These are phyloP conservation scores for Trichoderma gracile DNA, from an alignment of 2,329 filamentous ascomycete species.

Conservation along the genomic window DNA sequence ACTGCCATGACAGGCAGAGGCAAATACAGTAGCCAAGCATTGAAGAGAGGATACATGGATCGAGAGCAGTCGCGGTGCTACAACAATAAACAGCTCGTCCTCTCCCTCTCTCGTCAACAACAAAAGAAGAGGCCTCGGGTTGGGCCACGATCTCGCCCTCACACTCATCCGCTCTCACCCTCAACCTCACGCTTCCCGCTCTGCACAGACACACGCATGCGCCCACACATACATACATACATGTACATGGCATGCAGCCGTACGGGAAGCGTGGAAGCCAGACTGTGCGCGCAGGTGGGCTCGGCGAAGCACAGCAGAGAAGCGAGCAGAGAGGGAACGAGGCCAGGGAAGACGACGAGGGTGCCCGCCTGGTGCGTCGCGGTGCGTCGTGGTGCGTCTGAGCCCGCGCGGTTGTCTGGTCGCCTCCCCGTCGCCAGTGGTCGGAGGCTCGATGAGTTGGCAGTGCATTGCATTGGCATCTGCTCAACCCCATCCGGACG, in stretches of 20 bases:
- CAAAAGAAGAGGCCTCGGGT: too few species aligned
- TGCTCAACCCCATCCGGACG: slow-evolving; percentile 19
- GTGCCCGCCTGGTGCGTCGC: slow-evolving; percentile 7
- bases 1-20: background rate
- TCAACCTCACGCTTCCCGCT: background rate
- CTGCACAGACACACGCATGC: slow-evolving; percentile 13
- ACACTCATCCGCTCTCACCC: background rate
- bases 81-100: background rate
- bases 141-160: background rate
- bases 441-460: slow-evolving; percentile 29
- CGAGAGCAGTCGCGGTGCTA: too few species aligned
- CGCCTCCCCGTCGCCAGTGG: slow-evolving; percentile 16
- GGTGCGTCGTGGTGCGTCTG: slow-evolving; percentile 11
- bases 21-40: too few species aligned
- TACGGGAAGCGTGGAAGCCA: slow-evolving; percentile 10
- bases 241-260: slow-evolving; percentile 18
- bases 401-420: slow-evolving; percentile 18
- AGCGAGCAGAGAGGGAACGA: slow-evolving; percentile 1
- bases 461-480: slow-evolving; percentile 29
- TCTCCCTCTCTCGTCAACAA: background rate
- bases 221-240: slow-evolving; percentile 4
- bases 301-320: background rate
- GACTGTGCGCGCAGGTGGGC: slow-evolving; percentile 15
- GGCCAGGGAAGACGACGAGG: slow-evolving; percentile 4
- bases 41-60: too few species aligned